Evolutionary conservation across 129 eudicot species (phyloP), one percentile per base, ranked within the genome.

Genomic region (Gnaphalium uliginosum): DNA sequence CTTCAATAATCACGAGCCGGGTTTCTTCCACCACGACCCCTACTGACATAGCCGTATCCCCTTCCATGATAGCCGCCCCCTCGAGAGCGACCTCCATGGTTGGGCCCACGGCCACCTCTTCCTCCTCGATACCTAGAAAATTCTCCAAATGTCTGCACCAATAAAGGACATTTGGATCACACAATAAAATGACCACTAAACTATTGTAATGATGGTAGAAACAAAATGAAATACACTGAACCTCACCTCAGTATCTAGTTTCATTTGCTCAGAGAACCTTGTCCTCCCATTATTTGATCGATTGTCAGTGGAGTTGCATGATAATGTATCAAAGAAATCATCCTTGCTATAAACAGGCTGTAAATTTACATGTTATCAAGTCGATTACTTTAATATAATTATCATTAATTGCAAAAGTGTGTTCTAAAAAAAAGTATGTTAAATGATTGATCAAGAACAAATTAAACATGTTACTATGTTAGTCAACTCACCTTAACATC

Each of bases 321-420:
- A 93, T 73, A 93, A 86, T 8, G 86, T 72, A 71, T 93, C 98
- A 75, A 93, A 93, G 73, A 93, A 93, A 83, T 90, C 98, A 61
- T 90, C 98, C 83, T 90, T 93, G 62, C 86, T 93, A 48, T 90
- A 93, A 39, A 88, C 88, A 64, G 96, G 83, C 98, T 93, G 90
- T 64, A 68, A 43, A 83, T 68, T n/a, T 51, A 69, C 81, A 39
- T 29, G 30, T 67, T 53, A 13, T 4, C 4, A 14, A 11, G 13
- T 46, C 53, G 14, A 14, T 14, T 46, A 13, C 53, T 11, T 13
- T 46, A 14, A 46, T 46, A 13, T 0, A 2, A 46, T 46, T 46
- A 46, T 46, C 53, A 46, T 13, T 46, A 46, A 46, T 46, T 46
- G 10, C 53, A 46, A 14, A 6, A 13, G 53, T 46, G 53, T 13